Evolutionary conservation across 225 moss, liverwort and hornwort species (phyloP).

Genomic region (Thuidium tamariscinum): DNA sequence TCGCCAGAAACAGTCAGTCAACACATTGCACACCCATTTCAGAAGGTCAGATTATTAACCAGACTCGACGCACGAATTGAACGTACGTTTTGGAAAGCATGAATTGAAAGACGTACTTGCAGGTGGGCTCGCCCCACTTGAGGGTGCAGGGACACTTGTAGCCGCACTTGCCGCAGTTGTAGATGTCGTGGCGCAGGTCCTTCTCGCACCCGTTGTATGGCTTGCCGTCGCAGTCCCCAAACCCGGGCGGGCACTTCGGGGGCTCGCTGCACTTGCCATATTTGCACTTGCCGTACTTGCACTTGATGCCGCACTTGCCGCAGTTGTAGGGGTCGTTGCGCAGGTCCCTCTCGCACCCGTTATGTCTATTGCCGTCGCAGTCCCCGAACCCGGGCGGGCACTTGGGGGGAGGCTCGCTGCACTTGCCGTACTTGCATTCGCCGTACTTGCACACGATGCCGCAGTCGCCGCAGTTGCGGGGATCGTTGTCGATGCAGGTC

Average conservation of each 20-base stretch:
- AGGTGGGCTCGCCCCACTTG: background rate
- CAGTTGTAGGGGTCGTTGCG: background rate
- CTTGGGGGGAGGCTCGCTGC: background rate
- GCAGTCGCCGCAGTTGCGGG: background rate
- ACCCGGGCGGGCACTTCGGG: background rate
- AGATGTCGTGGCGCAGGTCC: background rate
- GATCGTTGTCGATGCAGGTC: background rate
- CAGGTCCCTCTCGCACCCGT: background rate
- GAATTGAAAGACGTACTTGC: background rate
- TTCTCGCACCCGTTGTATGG: background rate
- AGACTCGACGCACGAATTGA: no score
- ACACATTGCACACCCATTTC: background rate
- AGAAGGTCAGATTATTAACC: no score
- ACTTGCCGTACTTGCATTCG: background rate
- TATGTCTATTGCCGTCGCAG: background rate
- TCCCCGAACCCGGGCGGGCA: background rate
- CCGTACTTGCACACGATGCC: background rate
- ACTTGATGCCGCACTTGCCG: background rate
- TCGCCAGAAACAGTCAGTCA: background rate
- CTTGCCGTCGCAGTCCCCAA: conserved; percentile 9
- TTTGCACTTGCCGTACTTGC: background rate
- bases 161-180: background rate
- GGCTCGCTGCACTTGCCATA: background rate
- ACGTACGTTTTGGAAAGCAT: background rate
- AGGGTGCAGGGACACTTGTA: background rate